Conservation (phyloP, 2,329 filamentous ascomycete genomes). For the Colletotrichum sp. region DNA sequence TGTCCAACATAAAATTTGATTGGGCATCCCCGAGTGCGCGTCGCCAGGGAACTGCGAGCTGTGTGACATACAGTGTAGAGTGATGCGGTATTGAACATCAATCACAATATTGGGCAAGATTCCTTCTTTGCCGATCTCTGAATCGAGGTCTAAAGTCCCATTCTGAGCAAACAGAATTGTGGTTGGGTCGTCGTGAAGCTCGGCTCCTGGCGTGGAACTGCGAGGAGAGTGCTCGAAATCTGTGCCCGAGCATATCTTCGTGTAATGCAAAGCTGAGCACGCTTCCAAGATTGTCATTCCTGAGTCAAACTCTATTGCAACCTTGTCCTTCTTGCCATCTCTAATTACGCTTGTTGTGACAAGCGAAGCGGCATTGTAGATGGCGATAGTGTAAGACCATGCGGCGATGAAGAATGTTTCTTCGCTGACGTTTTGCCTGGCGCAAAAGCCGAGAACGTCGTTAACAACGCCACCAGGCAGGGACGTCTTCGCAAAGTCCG, state of each 20-base stretch:
- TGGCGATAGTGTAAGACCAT: not conserved
- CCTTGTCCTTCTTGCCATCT: not conserved
- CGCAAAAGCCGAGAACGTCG: not conserved
- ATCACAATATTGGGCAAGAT: not conserved
- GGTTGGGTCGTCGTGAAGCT: not conserved
- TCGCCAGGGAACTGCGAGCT: rapidly evolving
- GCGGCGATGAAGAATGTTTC: not conserved
- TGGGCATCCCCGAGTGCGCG: not conserved
- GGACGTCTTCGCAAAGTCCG: not conserved
- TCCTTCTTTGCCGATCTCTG: rapidly evolving
- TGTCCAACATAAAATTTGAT: not conserved
- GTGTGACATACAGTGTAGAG: not conserved
- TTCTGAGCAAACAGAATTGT: not conserved
- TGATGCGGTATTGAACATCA: not conserved
- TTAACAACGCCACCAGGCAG: not conserved
- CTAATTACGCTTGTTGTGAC: not conserved
- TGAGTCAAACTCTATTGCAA: not conserved
- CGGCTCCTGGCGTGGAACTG: not conserved
- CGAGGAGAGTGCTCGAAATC: not conserved
- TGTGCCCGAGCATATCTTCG: not conserved
- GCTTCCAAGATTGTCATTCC: not conserved
- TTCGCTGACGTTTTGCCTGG: not conserved
- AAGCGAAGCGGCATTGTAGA: not conserved
- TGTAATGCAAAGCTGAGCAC: not conserved
- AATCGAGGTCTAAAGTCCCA: not conserved